These are phyloP conservation scores for Nicotiana knightiana DNA, from an alignment of 257 asterid species.

Conservation along the genomic window DNA sequence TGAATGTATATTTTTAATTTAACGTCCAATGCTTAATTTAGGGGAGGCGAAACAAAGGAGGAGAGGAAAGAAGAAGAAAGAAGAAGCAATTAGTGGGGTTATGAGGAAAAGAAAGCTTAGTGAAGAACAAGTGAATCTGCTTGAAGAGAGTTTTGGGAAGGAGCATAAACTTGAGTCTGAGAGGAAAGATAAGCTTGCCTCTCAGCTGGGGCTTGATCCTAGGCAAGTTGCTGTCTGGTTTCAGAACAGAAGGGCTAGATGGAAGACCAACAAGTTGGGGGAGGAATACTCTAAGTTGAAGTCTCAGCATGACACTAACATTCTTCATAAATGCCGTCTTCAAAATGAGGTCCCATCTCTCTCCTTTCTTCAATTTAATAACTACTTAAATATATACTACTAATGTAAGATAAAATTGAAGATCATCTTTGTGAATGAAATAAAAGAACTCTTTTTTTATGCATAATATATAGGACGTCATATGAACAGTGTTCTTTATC, in stretches of 20 bases:
- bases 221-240: slow-evolving; percentile 24
- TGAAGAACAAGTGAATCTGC: slow-evolving; percentile 16
- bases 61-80: slow-evolving; percentile 36
- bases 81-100: slow-evolving; percentile 19
- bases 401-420: no score
- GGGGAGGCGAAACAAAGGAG: slow-evolving; percentile 24
- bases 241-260: slow-evolving; percentile 23
- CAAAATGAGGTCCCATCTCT: slow-evolving; percentile 46
- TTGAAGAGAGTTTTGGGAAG: slow-evolving; percentile 35
- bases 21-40: neutral
- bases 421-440: no score
- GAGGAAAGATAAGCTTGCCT: slow-evolving; percentile 22
- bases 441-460: no score
- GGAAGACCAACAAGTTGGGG: slow-evolving; percentile 19
- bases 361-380: no score
- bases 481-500: no score
- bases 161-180: slow-evolving; percentile 35
- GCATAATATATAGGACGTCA: no score
- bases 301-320: slow-evolving; percentile 40
- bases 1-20: no score
- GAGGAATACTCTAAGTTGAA: slow-evolving; percentile 27
- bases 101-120: slow-evolving; percentile 20
- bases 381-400: no score
- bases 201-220: slow-evolving; percentile 20
- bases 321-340: slow-evolving; percentile 63